Evolutionary conservation across 2,329 filamentous ascomycete species (phyloP).

Genomic region (Ascochyta lentis): DNA sequence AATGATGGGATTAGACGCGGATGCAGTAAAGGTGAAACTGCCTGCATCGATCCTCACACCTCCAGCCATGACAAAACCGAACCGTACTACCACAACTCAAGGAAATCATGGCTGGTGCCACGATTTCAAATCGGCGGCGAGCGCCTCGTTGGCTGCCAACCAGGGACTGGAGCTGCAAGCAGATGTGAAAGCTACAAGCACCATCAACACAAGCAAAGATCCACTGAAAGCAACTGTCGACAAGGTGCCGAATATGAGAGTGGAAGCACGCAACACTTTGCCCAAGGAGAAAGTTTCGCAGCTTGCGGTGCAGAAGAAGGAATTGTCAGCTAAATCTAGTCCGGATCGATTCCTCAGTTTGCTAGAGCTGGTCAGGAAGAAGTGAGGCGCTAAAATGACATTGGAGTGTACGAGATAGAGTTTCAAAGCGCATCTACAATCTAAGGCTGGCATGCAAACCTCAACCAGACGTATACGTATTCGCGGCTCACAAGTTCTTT

Average conservation of each 20-base stretch:
- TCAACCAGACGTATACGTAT: too few species aligned
- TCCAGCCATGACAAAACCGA: not conserved
- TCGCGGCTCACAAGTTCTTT: not conserved
- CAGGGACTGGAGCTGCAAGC: not conserved
- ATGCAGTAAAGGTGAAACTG: not conserved
- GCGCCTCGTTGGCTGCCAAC: too few species aligned
- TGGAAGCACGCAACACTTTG: not conserved
- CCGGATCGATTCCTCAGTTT: conserved; percentile 2
- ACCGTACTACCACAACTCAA: not conserved
- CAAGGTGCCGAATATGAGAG: not conserved
- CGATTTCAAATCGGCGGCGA: too few species aligned
- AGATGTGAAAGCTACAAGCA: not conserved
- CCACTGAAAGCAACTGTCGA: not conserved
- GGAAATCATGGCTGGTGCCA: too few species aligned
- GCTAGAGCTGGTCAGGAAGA: not conserved
- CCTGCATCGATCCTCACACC: not conserved
- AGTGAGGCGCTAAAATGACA: not conserved
- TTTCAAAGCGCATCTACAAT: too few species aligned
- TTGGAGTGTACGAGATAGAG: too few species aligned
- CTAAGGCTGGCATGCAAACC: too few species aligned
- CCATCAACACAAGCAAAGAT: too few species aligned
- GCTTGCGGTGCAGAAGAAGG: not conserved
- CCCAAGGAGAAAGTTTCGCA: not conserved
- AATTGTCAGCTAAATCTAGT: not conserved
- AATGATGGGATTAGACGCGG: not conserved